Conservation (phyloP, 805 yeast genomes). For the Tetrapisispora fleetii region DNA sequence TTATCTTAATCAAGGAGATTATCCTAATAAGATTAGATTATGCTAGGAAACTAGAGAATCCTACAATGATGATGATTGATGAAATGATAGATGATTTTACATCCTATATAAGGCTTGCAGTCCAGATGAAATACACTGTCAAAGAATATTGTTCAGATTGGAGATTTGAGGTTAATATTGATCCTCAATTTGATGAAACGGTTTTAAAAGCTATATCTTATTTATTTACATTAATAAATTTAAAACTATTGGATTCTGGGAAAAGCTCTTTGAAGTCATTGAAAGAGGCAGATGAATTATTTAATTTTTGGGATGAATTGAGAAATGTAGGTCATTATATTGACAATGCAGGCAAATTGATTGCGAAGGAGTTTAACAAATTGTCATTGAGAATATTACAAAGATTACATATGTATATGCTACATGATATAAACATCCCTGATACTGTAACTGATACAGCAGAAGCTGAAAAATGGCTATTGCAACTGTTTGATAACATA, state of each 20-base stretch:
- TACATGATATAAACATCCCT: conserved; percentile 62
- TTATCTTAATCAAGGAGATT: conserved; percentile 68
- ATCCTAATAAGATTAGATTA: conserved; percentile 63
- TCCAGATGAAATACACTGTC: conserved; percentile 61
- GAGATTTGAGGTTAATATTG: conserved; percentile 58
- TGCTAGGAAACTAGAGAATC: conserved; percentile 69
- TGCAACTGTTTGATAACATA: conserved; percentile 56
- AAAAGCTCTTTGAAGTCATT: conserved; percentile 67
- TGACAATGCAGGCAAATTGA: conserved; percentile 70
- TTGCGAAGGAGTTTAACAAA: conserved; percentile 65
- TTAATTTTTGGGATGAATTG: conserved; percentile 69
- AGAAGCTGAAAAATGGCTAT: conserved; percentile 54
- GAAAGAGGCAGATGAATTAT: conserved; percentile 85
- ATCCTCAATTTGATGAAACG: conserved; percentile 52
- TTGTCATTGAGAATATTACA: conserved; percentile 59
- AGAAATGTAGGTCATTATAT: conserved; percentile 68
- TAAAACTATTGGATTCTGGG: conserved; percentile 71
- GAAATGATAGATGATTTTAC: conserved; percentile 83
- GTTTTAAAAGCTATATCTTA: conserved; percentile 67
- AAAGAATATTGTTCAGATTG: conserved; percentile 52
- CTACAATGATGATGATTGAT: conserved; percentile 93
- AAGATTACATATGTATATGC: conserved; percentile 59
- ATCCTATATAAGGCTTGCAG: conserved; percentile 63
- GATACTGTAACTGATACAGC: conserved; percentile 31
- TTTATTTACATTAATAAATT: conserved; percentile 58